Evolutionary conservation across 805 yeast species (phyloP).

Genomic region (Candida mattraensis): DNA sequence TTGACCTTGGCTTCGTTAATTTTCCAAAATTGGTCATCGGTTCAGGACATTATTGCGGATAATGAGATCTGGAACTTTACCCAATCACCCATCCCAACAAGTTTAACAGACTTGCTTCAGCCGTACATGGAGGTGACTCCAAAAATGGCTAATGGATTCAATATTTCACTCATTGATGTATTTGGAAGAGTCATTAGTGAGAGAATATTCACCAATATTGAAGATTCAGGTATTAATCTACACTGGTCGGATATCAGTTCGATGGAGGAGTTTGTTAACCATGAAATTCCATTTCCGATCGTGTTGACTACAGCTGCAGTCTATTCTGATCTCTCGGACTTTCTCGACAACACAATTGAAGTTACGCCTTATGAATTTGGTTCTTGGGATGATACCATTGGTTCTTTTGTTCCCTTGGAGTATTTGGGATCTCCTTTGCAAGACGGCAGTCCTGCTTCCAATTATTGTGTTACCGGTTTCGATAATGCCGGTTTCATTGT

Average conservation of each 20-base stretch:
- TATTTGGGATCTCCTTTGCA: conserved; percentile 64
- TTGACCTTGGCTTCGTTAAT: conserved; percentile 71
- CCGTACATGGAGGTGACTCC: conserved; percentile 48
- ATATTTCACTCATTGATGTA: conserved; percentile 61
- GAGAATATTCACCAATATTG: conserved; percentile 58
- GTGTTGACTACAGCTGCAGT: conserved; percentile 59
- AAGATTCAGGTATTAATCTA: conserved; percentile 60
- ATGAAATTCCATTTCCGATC: conserved; percentile 71
- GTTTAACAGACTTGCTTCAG: conserved; percentile 46
- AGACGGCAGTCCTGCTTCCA: conserved; percentile 52
- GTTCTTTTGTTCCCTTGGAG: conserved; percentile 60
- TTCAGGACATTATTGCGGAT: conserved; percentile 49
- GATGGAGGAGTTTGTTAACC: conserved; percentile 53
- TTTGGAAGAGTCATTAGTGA: conserved; percentile 73
- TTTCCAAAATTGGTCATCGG: conserved; percentile 66
- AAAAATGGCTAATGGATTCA: conserved; percentile 58
- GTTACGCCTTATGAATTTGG: conserved; percentile 73
- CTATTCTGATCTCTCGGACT: conserved; percentile 46
- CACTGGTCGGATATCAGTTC: conserved; percentile 56
- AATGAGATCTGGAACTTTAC: conserved; percentile 64
- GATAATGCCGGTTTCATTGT: conserved; percentile 77
- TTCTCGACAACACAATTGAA: conserved; percentile 60
- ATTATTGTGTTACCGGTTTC: conserved; percentile 57
- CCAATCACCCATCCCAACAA: conserved; percentile 55
- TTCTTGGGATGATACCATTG: conserved; percentile 74